Evolutionary conservation across 257 asterid species (phyloP).

Genomic region (Nicotiana tomentosiformis): DNA sequence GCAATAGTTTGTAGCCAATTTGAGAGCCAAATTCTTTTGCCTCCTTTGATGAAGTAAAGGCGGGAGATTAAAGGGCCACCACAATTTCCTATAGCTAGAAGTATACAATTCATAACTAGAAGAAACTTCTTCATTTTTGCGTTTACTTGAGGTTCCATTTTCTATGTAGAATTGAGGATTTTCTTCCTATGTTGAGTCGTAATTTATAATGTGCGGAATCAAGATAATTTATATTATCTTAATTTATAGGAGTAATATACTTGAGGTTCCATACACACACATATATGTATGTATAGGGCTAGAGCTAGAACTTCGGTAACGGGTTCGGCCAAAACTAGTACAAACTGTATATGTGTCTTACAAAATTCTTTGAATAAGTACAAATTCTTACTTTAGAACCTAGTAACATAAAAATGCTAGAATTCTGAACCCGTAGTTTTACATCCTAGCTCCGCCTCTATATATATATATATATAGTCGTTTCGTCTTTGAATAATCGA

Average conservation of each 20-base stretch:
- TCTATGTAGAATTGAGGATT: neutral
- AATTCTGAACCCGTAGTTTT: too few relatives aligned
- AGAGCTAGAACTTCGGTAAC: too few relatives aligned
- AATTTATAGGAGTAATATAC: neutral
- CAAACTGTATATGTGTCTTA: too few relatives aligned
- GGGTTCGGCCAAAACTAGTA: too few relatives aligned
- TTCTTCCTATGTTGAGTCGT: neutral
- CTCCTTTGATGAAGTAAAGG: constrained; percentile 16
- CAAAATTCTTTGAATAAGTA: too few relatives aligned
- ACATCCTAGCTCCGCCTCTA: too few relatives aligned
- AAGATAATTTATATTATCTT: neutral
- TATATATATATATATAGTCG: accelerated
- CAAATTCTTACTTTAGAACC: too few relatives aligned
- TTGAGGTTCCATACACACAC: neutral
- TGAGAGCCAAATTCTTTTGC: constrained; percentile 16
- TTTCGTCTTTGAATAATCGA: too few relatives aligned
- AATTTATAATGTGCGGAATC: neutral
- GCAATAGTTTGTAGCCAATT: constrained; percentile 9
- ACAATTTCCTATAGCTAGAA: constrained; percentile 6
- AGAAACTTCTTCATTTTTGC: neutral
- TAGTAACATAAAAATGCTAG: too few relatives aligned
- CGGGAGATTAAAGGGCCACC: constrained; percentile 10
- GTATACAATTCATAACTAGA: neutral
- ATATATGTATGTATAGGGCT: too few relatives aligned
- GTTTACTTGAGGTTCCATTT: neutral